phyloP scores from a whole-genome alignment of 2,329 filamentous ascomycete genomes.

The Fusarium zealandicum region DNA sequence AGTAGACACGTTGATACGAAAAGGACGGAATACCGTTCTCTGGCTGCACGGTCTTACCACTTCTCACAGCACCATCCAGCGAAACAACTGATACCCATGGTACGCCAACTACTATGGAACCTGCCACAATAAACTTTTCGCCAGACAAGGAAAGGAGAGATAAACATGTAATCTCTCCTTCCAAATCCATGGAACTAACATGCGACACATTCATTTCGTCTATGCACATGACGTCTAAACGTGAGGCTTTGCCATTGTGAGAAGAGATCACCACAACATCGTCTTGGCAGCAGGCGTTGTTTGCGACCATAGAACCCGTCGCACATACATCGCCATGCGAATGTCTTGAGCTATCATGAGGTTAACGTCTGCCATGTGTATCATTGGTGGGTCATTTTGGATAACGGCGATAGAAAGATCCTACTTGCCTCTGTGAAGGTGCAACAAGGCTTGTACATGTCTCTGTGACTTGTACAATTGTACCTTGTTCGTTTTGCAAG shows the following conservation, averaged over 20 bases:
- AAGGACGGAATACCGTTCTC: constrained; percentile 21
- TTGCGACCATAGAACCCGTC: constrained; percentile 42
- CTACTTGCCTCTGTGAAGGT: constrained; percentile 42
- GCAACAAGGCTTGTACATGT: constrained; percentile 51
- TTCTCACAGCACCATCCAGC: constrained; percentile 35
- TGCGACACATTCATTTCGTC: constrained; percentile 44
- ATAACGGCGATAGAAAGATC: not conserved
- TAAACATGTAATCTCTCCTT: constrained; percentile 60
- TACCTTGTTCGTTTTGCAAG: constrained; percentile 45
- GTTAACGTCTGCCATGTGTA: constrained; percentile 24
- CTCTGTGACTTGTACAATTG: constrained; percentile 64
- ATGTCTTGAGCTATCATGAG: constrained; percentile 40
- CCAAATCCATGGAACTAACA: constrained; percentile 44
- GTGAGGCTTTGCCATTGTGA: constrained; percentile 47
- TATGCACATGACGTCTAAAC: constrained; percentile 50
- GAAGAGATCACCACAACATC: constrained; percentile 54
- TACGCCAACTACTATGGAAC: constrained; percentile 43
- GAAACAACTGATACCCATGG: constrained; percentile 47
- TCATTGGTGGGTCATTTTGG: not conserved
- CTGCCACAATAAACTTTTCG: constrained; percentile 44
- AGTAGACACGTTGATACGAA: not conserved
- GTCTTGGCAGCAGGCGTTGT: constrained; percentile 52
- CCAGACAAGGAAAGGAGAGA: constrained; percentile 43
- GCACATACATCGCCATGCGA: constrained; percentile 45
- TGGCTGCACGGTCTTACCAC: constrained; percentile 16